These are phyloP conservation scores for Saccharomycopsis guyanensis DNA, from an alignment of 805 yeast genomes.

Conservation along the genomic window DNA sequence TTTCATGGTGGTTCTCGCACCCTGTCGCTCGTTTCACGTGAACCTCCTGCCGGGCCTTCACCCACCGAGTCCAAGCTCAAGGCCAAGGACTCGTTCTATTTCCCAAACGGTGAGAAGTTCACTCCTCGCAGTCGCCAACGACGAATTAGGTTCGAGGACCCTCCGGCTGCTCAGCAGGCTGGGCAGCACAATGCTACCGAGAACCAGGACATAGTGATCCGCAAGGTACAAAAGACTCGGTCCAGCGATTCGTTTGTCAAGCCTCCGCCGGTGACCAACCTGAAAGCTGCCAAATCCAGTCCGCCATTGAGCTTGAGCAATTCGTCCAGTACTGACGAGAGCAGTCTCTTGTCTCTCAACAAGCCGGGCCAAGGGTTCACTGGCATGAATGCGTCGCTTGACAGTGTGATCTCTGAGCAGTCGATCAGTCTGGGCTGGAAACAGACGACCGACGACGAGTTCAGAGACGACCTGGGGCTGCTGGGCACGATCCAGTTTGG, in stretches of 20 bases:
- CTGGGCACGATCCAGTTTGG: background rate
- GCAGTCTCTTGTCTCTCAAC: background rate
- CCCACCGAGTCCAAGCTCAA: too few species aligned
- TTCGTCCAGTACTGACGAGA: background rate
- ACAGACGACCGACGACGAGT: too few species aligned
- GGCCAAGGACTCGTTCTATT: too few species aligned
- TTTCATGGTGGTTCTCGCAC: too few species aligned
- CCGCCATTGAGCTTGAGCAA: background rate
- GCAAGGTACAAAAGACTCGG: background rate
- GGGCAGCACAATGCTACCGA: background rate
- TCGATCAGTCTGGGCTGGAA: too few species aligned
- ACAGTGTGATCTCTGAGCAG: background rate
- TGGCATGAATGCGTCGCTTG: background rate
- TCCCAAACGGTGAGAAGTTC: conserved; percentile 7
- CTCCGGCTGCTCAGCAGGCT: background rate
- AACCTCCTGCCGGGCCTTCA: too few species aligned
- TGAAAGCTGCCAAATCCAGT: too few species aligned
- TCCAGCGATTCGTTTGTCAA: background rate
- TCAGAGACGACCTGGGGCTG: background rate
- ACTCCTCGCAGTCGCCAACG: conserved; percentile 1
- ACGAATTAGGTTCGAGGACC: background rate
- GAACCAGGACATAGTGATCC: background rate
- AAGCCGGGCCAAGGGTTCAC: background rate
- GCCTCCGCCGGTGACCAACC: too few species aligned
- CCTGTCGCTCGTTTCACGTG: too few species aligned